Base-by-base conservation (phyloP, 306 rosid genomes). In the Mimosa pudica region DNA sequence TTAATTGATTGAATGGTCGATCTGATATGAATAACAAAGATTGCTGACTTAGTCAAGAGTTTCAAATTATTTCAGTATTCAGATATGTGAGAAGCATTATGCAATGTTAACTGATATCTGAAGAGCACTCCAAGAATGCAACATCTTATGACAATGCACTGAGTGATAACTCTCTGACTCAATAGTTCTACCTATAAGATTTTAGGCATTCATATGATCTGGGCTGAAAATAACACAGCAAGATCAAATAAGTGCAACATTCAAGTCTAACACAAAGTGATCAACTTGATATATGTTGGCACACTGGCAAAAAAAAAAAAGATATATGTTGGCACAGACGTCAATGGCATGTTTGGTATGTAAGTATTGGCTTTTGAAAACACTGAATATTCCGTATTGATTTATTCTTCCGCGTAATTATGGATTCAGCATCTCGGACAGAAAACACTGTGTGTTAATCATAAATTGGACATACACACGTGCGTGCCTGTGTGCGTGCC, bases 321-420 rank as follows among this genome's bases (percentile, higher is more conserved):
- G 30, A 24, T 24, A 80, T 74, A 79, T 32, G 68, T 69, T 71
- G 80, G 48, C 13, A 78, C 72, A 57, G 20, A 70, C 42, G 60
- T 24, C 61, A 58, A 75, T 45, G 38, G 69, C 47, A 71, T 77
- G 89, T 86, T 84, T 89, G 46, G 70, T 24, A 24, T 24, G 30
- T 24, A 24, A 24, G 30, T 24, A 24, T 24, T 24, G 30, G 30
- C 30, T 24, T 24, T 24, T 24, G 30, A 12, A 49, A 49, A 16
- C 54, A 49, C 13, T 5, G 54, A 49, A 47, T 49, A 49, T 10
- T 24, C 30, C 30, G 30, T 24, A 24, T 24, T 1, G 30, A 24
- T 24, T 24, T 24, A 24, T 24, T 12, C 54, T 3, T 49, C 54
- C 6, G 54, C 30, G 30, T 24, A 24, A 24, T 24, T 24, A 24